Base-by-base conservation (phyloP, 116 monocot species). In the Phalaenopsis hybrid region DNA sequence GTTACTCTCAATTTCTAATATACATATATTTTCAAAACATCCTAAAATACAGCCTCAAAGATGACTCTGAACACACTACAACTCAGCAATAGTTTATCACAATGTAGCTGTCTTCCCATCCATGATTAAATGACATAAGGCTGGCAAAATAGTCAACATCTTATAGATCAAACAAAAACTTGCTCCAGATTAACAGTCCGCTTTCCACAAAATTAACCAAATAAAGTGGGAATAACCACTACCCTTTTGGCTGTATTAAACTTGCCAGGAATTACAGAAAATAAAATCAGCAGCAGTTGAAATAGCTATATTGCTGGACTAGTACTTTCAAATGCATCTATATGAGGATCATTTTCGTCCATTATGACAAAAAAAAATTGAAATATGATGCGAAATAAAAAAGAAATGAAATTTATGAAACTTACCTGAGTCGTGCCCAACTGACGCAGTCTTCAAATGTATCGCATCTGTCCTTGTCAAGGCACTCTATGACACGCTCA, bases 341-440 rank as follows among this genome's bases (percentile, higher is more conserved):
- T 15, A 23, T 65, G 65, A 65, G 23, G 65, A 8, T 65, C 8
- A 65, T 5, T 65, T 65, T n/a, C 10, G 23, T 41, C 16, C 3
- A 41, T 16, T 15, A 15, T 6, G 9, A 15, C 41, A 1, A 41
- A 43, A 17, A 41, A 43, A 73, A 37, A 4, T 15, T 41, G 31
- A 37, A 37, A 25, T 28, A 73, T 73, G 73, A 13, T 17, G 5
- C 13, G 17, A 77, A 31, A 46, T 8, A 59, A 72, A 69, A 43
- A 41, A 44, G 13, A 83, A 44, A 46, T 51, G 7, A 77, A 31
- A 55, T 33, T 33, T 15, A 20, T 76, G 80, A 79, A 33, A 18
- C 78, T 90, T 82, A 90, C 90, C 57, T 89, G 15, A 89, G 78
- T 65, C 89, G 79, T 59, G 89, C 87, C 89, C 89, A 89, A 25